Evolutionary conservation across 83 land plant species (phyloP).

Genomic region (Picea engelmannii): DNA sequence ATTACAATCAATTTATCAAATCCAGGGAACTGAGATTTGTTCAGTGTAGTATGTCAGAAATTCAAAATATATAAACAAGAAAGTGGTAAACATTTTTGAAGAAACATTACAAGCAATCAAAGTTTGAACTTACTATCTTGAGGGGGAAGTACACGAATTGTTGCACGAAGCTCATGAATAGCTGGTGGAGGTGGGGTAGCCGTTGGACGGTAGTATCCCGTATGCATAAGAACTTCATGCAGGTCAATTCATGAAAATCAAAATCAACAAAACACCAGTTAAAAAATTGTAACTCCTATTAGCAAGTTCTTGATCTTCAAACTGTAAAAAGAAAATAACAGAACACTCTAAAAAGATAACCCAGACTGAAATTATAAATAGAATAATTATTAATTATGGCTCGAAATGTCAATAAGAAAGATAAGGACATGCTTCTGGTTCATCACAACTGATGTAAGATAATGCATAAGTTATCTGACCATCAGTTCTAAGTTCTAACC

Average conservation of each 20-base stretch:
- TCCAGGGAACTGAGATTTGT: background rate
- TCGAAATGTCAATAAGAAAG: constrained; percentile 1
- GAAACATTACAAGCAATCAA: background rate
- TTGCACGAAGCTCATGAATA: constrained; percentile 81
- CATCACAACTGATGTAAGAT: background rate
- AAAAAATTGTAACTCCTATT: background rate
- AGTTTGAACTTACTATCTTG: constrained; percentile 75
- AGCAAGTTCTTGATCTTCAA: background rate
- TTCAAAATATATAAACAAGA: constrained; percentile 1
- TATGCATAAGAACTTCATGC: constrained; percentile 88
- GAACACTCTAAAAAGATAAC: background rate
- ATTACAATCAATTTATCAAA: background rate
- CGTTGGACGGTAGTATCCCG: constrained; percentile 89
- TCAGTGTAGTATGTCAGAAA: background rate
- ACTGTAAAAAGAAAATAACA: background rate
- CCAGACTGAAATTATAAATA: background rate
- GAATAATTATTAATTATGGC: background rate
- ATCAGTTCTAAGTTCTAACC: constrained; percentile 5
- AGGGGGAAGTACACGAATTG: constrained; percentile 86
- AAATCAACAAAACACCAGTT: background rate
- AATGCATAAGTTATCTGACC: background rate
- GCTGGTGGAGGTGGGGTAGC: constrained; percentile 83
- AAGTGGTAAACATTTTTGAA: background rate
- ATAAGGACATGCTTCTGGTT: background rate
- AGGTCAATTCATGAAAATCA: background rate